These are phyloP conservation scores for Fraxinus sp. DNA, from an alignment of 305 asterid species.

Conservation along the genomic window DNA sequence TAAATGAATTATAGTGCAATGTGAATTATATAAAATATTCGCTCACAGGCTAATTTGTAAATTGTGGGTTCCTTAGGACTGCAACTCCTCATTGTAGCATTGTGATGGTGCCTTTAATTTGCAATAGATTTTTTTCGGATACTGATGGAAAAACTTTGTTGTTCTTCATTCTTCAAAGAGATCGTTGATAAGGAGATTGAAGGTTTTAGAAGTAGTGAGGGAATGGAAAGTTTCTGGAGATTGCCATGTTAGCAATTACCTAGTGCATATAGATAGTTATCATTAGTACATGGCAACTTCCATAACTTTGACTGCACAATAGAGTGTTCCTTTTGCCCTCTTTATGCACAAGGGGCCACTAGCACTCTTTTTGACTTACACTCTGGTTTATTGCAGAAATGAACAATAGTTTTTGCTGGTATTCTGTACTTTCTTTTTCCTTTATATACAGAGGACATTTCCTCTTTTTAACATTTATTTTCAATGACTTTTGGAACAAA, in stretches of 20 bases:
- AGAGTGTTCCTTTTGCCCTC: neutral
- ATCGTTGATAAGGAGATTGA: neutral
- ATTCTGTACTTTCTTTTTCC: neutral
- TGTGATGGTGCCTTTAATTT: neutral
- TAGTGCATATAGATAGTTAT: neutral
- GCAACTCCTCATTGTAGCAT: neutral
- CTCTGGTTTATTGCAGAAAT: neutral
- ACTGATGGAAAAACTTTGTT: neutral
- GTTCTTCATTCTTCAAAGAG: neutral
- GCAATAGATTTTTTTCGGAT: neutral
- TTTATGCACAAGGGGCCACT: neutral
- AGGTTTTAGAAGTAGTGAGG: neutral
- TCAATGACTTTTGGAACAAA: neutral
- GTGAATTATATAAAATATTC: neutral
- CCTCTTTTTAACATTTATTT: neutral
- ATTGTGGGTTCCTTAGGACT: neutral
- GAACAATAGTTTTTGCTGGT: neutral
- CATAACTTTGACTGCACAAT: neutral
- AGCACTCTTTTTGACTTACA: neutral
- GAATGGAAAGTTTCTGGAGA: neutral
- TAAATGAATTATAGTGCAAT: neutral
- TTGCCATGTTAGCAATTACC: neutral
- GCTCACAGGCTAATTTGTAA: neutral
- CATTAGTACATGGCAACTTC: neutral
- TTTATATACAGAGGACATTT: neutral